Evolutionary conservation across 148 eudicot species (phyloP).

Genomic region (Fagopyrum tataricum): DNA sequence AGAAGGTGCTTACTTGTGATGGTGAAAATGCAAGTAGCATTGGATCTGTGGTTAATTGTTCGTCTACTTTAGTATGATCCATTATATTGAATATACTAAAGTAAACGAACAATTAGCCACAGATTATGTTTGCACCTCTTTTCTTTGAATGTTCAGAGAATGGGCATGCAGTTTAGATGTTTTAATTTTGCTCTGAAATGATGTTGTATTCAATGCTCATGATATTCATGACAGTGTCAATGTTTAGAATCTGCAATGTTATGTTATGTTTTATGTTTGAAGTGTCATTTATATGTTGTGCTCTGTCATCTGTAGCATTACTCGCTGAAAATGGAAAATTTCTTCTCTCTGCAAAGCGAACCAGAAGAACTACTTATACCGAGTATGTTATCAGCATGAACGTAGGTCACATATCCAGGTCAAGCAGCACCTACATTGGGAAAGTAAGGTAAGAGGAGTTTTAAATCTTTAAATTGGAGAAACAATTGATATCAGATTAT

Average conservation of each 20-base stretch:
- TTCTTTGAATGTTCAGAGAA: background rate
- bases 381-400: constrained; percentile 89
- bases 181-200: background rate
- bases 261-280: background rate
- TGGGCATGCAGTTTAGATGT: background rate
- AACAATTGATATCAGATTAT: background rate
- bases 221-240: too few species aligned
- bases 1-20: constrained; percentile 1
- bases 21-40: background rate
- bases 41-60: background rate
- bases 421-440: constrained; percentile 76
- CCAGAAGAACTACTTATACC: constrained; percentile 73
- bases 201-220: background rate
- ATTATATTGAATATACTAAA: background rate
- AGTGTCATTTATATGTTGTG: background rate
- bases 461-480: background rate
- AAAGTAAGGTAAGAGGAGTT: constrained; percentile 52
- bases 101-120: background rate
- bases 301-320: constrained; percentile 35
- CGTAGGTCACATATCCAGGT: constrained; percentile 83
- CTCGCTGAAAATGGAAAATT: constrained; percentile 87
- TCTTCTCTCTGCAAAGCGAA: constrained; percentile 87
- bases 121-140: background rate
- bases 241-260: background rate
- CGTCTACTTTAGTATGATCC: too few species aligned